These are phyloP conservation scores for Cryptococcus deneoformans DNA, from an alignment of 1,284 basidiomycete genomes.

Conservation along the genomic window DNA sequence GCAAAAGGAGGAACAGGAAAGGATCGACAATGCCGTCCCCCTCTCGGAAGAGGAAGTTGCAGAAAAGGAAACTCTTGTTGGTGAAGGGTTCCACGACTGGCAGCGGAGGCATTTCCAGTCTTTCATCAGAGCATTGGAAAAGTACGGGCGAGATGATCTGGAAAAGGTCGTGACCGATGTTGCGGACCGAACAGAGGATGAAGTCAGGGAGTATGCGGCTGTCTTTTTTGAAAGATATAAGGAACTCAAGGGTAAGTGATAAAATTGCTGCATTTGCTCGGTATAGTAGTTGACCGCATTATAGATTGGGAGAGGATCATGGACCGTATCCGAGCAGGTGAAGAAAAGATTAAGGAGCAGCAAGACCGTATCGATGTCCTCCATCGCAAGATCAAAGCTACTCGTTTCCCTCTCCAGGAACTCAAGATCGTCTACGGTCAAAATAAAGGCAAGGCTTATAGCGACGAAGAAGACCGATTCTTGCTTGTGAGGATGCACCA, in stretches of 20 bases:
- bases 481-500: slow-evolving; percentile 85
- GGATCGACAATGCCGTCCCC: slow-evolving; percentile 80
- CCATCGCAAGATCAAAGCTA: slow-evolving; percentile 78
- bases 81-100: slow-evolving; percentile 84
- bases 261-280: no score
- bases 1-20: slow-evolving; percentile 73
- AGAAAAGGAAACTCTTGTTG: slow-evolving; percentile 74
- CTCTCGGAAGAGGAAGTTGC: slow-evolving; percentile 80
- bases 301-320: slow-evolving; percentile 77
- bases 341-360: slow-evolving; percentile 66
- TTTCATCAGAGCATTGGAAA: slow-evolving; percentile 80
- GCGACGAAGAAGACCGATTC: slow-evolving; percentile 96
- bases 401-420: slow-evolving; percentile 88
- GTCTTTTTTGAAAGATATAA: slow-evolving; percentile 94
- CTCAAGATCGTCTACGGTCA: slow-evolving; percentile 91
- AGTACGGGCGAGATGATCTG: slow-evolving; percentile 76
- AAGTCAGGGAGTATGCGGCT: slow-evolving; percentile 75
- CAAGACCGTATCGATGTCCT: slow-evolving; percentile 74
- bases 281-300: slow-evolving; percentile 3
- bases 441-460: slow-evolving; percentile 93
- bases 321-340: slow-evolving; percentile 74
- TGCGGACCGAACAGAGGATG: slow-evolving; percentile 76
- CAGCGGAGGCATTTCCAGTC: slow-evolving; percentile 90
- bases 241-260: slow-evolving; percentile 67
- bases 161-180: slow-evolving; percentile 81